Base-by-base conservation (phyloP, 495 filamentous ascomycete species). In the Filosporella fistucella region DNA sequence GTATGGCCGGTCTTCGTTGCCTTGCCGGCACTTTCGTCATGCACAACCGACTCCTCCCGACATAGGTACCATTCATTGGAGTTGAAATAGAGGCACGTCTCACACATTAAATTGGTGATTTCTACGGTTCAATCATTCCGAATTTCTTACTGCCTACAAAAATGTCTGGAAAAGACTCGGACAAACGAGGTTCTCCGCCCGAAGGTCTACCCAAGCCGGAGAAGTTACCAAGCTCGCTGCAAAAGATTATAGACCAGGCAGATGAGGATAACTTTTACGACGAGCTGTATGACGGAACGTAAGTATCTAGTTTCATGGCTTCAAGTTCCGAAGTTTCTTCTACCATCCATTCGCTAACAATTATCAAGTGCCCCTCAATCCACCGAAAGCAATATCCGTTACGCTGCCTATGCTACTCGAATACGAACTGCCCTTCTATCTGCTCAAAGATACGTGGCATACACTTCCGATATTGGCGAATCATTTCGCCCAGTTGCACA, bases 401-500 rank as follows among this genome's bases (percentile, higher is more conserved):
- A 96, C 65, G 93, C 91, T 39, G 93, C 87, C 57, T 97, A 98
- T 69, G 88, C 88, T 41, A 80, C 81, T 54, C 81, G 91, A 45
- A 67, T 91, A 51, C 85, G 89, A 51, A 98, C 91, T 14, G 86
- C 96, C 60, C 81, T 98, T 55, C 76, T 89, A 59, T 84, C 85
- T 33, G 89, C 90, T 22, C 93, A 98, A 61, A 86, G 93, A 60
- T 97, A 98, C 64, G 88, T 98, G 49, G 93, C 93, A 53, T 98
- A 97, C 69, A 97, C 93, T 12, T 91, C 86, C 25, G 93, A 98
- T 63, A 89, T 98, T 34, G 93, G 93, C 62, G 93, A 98, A 65
- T 94, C 88, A 8, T 98, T 98, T 68, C 84, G 93, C 5, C 93
- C 93, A 3, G 76, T 97, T 45, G 90, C 91, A 4, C 89, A 96